Conservation (phyloP, 2,329 filamentous ascomycete genomes). For the Lizonia empirigonia region DNA sequence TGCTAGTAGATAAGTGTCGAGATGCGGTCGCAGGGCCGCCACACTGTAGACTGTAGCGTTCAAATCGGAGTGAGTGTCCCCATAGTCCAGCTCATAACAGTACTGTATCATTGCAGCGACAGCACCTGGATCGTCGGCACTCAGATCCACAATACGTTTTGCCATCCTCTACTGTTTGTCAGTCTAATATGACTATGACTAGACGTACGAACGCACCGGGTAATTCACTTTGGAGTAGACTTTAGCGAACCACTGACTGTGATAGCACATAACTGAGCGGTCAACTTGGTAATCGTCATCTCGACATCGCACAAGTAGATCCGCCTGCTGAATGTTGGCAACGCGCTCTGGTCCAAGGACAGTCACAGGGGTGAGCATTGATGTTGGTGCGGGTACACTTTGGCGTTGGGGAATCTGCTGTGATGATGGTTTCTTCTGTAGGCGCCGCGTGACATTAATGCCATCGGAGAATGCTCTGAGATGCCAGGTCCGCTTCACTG, state of each 20-base stretch:
- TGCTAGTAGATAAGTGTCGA: constrained; percentile 39
- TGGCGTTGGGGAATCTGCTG: constrained; percentile 8
- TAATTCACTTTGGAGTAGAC: constrained; percentile 36
- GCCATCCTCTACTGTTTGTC: constrained; percentile 27
- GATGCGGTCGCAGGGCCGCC: constrained; percentile 32
- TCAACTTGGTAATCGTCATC: constrained; percentile 40
- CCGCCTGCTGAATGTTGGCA: constrained; percentile 29
- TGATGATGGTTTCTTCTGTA: constrained; percentile 17
- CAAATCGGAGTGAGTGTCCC: constrained; percentile 27
- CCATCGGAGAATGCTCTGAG: constrained; percentile 14
- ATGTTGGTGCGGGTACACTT: constrained; percentile 7
- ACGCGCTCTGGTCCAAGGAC: constrained; percentile 15
- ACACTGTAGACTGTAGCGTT: constrained; percentile 28
- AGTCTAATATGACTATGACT: background rate
- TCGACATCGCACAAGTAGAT: constrained; percentile 37
- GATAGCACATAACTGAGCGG: constrained; percentile 37
- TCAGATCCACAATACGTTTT: constrained; percentile 37
- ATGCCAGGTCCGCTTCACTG: constrained; percentile 4
- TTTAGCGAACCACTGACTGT: constrained; percentile 39
- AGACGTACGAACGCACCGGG: constrained; percentile 16
- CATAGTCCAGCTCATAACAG: constrained; percentile 41
- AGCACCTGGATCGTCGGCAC: constrained; percentile 38
- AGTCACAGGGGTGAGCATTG: constrained; percentile 16
- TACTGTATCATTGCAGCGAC: constrained; percentile 45
- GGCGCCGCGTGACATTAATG: background rate